These are phyloP conservation scores for Trichosporon ovoides DNA, from an alignment of 1,284 basidiomycete species.

Conservation along the genomic window DNA sequence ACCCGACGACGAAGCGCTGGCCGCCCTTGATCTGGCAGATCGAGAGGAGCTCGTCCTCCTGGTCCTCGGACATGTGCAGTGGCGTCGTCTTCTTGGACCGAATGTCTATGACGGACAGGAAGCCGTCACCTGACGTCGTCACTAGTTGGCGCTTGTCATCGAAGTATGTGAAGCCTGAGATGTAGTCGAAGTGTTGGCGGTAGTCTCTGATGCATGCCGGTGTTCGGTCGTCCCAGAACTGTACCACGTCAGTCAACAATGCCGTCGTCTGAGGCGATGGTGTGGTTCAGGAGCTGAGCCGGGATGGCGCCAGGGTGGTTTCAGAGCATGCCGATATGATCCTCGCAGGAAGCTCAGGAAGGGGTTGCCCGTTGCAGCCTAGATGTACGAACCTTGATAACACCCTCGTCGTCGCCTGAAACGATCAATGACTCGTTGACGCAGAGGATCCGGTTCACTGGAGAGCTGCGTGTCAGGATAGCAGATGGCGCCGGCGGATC, in stretches of 20 bases:
- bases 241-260: constrained; percentile 4
- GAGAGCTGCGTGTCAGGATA: constrained; percentile 54
- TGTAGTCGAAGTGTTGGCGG: constrained; percentile 89
- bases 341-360: neutral
- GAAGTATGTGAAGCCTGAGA: constrained; percentile 85
- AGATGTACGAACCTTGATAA: constrained; percentile 65
- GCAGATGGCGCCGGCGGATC: neutral
- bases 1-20: constrained; percentile 79
- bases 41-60: constrained; percentile 89
- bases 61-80: constrained; percentile 78
- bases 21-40: constrained; percentile 76
- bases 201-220: constrained; percentile 57
- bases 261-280: neutral
- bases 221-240: constrained; percentile 85
- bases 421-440: constrained; percentile 65
- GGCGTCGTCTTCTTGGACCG: constrained; percentile 69
- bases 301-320: neutral
- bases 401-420: constrained; percentile 89
- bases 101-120: constrained; percentile 82
- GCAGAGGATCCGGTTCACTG: constrained; percentile 75
- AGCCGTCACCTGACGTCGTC: constrained; percentile 87
- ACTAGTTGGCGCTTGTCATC: constrained; percentile 78
- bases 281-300: neutral
- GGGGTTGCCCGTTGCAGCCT: neutral
- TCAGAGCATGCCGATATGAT: no score